Base-by-base conservation (phyloP, 2,329 filamentous ascomycete genomes). In the Xylaria polymorpha region DNA sequence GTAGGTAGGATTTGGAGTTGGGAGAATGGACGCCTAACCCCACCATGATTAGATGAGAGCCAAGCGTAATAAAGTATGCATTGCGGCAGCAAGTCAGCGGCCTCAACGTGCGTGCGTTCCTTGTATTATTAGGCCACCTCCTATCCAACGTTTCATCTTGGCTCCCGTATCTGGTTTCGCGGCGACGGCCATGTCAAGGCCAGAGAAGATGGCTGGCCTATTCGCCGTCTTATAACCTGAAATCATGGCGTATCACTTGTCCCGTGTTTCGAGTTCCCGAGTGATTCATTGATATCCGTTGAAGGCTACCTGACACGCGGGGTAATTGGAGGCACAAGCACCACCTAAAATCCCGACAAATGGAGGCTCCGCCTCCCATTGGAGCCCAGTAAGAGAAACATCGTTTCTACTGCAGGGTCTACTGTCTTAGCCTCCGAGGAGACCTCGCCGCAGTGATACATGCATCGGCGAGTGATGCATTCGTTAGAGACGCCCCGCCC, bases 261-360 rank as follows among this genome's bases (percentile, higher is more conserved):
- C 20, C n/a, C 9, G 59, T 14, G 61, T 65, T 44, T 68, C 10
- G 51, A 29, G 32, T 41, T 25, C 18, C n/a, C n/a, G 9, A 32
- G 41, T 56, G 50, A 44, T 57, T 61, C n/a, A 58, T 44, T 58
- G 25, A 10, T 32, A 41, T 44, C 41, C 9, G 10, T 46, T 41
- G 22, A 18, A 22, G 50, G 29, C 41, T 43, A 56, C 25, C 46
- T 65, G 66, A 61, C 44, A 58, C 61, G 66, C 43, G 66, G 57
- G 56, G 66, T 25, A 51, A 22, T 50, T 65, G 43, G 61, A 41
- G 66, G 37, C 55, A 55, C 25, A 32, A 55, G n/a, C 61, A 59
- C 32, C 35, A 14, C 32, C 25, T 29, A 29, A 61, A 15, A 14
- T 29, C 48, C n/a, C 12, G 7, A n/a, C 48, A 9, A 55, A 43